Evolutionary conservation across 1,284 basidiomycete species (phyloP), one percentile per base, ranked within the genome.

Genomic region (Ceratobasidium sp.): DNA sequence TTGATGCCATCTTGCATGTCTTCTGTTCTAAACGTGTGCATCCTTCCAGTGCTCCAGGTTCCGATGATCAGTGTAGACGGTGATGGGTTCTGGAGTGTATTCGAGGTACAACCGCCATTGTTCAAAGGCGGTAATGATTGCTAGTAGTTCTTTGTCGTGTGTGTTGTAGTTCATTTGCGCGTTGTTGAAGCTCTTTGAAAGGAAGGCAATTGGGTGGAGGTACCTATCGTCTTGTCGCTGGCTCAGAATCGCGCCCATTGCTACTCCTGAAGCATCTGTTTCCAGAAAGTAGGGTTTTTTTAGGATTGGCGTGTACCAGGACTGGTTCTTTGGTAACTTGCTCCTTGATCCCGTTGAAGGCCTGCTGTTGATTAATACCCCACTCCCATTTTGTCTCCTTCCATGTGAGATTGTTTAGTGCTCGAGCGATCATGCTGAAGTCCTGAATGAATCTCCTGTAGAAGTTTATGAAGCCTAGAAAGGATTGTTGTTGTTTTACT

Each of bases 381-480:
- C 60, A 63, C 11, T 3, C 39, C 60, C 60, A 63, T 3, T 31
- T 20, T 39, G 20, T 37, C 7, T 23, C 60, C 49, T 69, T 69
- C n/a, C 8, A 8, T 37, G 60, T 63, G 1, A 84, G 75, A 5
- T 66, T 33, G 8, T 78, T 81, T 1, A 85, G 66, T 0, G 83
- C 83, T 1, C 26, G 33, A 3, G 80, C 78, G 15, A 82, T 80
- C 13, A 66, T 35, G 0, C 82, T 80, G 76, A 80, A 85, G n/a
- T 78, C 58, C 7, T 66, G 23, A 45, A 85, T 81, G 77, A 84
- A 85, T 15, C 80, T 61, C 0, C 81, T 65, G 68, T 84, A 85
- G 75, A 82, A 84, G 77, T 82, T 82, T 3, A 80, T 79, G 28
- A 85, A 80, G 10, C 84, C 83, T 0, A 85, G 51, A 78, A 85